A percentile compares a stretch with the other conserved stretches of the same genome.
Evolutionary conservation across 345 rosid genomes (phyloP).

Genomic region (Murraya paniculata): DNA sequence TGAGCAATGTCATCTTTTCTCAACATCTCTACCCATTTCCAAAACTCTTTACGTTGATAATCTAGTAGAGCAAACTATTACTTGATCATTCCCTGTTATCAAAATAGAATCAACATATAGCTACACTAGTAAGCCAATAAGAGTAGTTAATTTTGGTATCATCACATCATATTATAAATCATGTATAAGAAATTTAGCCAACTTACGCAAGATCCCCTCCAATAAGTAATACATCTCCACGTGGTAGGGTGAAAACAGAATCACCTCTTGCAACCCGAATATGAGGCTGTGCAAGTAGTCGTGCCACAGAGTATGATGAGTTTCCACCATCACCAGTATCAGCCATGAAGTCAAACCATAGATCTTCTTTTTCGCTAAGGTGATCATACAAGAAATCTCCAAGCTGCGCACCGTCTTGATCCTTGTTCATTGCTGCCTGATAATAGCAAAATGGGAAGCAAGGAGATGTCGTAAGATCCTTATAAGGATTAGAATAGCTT

Average conservation of each 20-base stretch:
- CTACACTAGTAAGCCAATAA: constrained; percentile 6
- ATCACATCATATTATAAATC: constrained; percentile 8
- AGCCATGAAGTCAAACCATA: constrained; percentile 99
- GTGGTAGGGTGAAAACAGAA: constrained; percentile 50
- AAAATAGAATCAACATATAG: neutral
- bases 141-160: neutral
- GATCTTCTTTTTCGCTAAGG: constrained; percentile 61
- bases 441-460: constrained; percentile 13
- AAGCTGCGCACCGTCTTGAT: constrained; percentile 43
- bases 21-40: neutral
- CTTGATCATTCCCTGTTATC: neutral
- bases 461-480: neutral
- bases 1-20: neutral
- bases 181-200: constrained; percentile 11
- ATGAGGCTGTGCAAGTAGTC: constrained; percentile 87
- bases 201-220: constrained; percentile 99
- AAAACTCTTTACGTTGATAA: neutral
- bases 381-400: constrained; percentile 77
- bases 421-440: constrained; percentile 90
- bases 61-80: neutral
- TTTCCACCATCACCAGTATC: constrained; percentile 99
- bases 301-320: constrained; percentile 82
- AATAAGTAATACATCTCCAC: constrained; percentile 74
- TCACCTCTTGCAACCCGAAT: constrained; percentile 39
- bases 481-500: neutral